Base-by-base conservation (phyloP, 495 filamentous ascomycete genomes). In the Penicillium chermesinum region DNA sequence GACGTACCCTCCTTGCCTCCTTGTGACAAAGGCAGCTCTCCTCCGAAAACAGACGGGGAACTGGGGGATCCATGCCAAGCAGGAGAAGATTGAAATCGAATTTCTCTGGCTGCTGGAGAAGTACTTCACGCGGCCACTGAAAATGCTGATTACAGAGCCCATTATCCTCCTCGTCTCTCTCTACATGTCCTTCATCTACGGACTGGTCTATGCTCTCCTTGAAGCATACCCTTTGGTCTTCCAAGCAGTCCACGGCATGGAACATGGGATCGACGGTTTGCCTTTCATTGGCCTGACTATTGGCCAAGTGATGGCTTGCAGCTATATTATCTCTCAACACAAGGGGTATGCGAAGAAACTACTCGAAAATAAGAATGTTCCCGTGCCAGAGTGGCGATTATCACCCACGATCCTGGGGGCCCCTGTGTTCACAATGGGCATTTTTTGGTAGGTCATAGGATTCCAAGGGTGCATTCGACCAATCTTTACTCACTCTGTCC, bases 381-480 rank as follows among this genome's bases (percentile, higher is more conserved):
- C 67, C 0, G 52, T 72, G 0, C 66, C 69, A 2, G 69, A 72
- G 52, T 72, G 69, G 69, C 67, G 69, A 32, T 54, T 72, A 0
- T 48, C 59, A 0, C 70, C 72, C 2, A 68, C 79, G 27, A 69
- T 81, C 38, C 21, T 77, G 6, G 82, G 81, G 0, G 71, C 65
- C 3, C 58, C 71, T 7, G 58, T 76, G 3, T 71, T 83, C 41
- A 69, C 79, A 4, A 62, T 68, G 16, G 79, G 80, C 0, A 61
- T 82, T 3, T 83, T 83, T 59, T 80, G 76, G 72, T 81, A 38
- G 48, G 62, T 43, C 9, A 1, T 17, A 12, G n/a, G n/a, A 17
- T 10, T 9, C 25, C 44, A 12, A n/a, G 14, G n/a, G 3, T 34
- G 0, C 15, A 1, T 20, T n/a, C 33, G 15, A 14, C 5, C 3